phyloP scores from a whole-genome alignment of 257 asterid genomes.

The Solanum commersonii region DNA sequence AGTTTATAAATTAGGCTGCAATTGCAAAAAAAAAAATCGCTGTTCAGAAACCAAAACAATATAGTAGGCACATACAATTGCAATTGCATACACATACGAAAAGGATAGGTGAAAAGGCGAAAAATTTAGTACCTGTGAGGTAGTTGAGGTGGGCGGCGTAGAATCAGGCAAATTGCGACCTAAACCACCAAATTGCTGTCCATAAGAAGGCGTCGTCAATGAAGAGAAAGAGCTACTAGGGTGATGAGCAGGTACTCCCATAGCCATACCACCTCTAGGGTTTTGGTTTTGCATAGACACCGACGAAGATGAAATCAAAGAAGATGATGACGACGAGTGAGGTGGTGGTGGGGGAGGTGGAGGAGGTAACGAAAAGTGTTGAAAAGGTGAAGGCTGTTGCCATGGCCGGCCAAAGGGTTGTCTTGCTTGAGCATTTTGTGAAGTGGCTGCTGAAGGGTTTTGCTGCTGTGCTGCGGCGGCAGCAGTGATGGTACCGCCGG shows the following conservation, averaged over 20 bases:
- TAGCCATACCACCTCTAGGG: conserved; percentile 49
- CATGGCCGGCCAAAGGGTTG: conserved; percentile 36
- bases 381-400: conserved; percentile 35
- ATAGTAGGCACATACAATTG: neutral
- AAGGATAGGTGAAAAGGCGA: neutral
- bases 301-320: conserved; percentile 9
- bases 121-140: neutral
- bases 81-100: neutral
- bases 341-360: conserved; percentile 48
- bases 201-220: conserved; percentile 42
- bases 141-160: conserved; percentile 13
- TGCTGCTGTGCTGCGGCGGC: conserved; percentile 11
- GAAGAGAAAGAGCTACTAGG: conserved; percentile 57
- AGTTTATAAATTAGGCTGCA: neutral
- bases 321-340: conserved; percentile 31
- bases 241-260: conserved; percentile 76
- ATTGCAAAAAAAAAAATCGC: neutral
- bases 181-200: conserved; percentile 37
- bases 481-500: conserved; percentile 4
- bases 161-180: conserved; percentile 23
- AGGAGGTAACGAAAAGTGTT: conserved; percentile 56
- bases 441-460: conserved; percentile 15
- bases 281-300: conserved; percentile 13
- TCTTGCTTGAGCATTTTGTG: conserved; percentile 27
- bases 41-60: neutral